These are phyloP conservation scores for Magnaporthiopsis incrustans DNA, from an alignment of 2,329 filamentous ascomycete species.

Conservation along the genomic window DNA sequence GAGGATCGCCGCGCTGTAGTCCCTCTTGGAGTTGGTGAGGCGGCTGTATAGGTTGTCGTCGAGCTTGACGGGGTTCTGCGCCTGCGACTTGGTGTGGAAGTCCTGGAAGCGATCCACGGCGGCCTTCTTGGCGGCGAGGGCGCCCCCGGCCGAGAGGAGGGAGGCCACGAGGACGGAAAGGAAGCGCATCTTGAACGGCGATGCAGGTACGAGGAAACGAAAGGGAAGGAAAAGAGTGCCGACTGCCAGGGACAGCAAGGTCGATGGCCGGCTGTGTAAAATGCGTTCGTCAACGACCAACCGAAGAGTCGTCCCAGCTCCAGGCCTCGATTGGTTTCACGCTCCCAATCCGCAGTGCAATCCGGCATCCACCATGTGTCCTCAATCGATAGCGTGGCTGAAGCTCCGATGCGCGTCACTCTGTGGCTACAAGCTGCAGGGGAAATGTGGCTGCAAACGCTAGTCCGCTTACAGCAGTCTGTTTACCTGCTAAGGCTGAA, in stretches of 20 bases:
- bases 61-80: conserved; percentile 65
- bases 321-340: neutral
- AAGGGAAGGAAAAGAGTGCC: neutral
- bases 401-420: conserved; percentile 6
- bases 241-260: neutral
- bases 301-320: neutral
- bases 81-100: conserved; percentile 61
- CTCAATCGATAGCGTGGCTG: conserved; percentile 7
- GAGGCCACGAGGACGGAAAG: conserved; percentile 55
- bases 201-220: neutral
- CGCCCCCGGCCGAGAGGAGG: conserved; percentile 47
- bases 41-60: conserved; percentile 67
- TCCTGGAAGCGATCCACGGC: conserved; percentile 56
- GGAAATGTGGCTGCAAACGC: conserved; percentile 1
- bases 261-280: neutral
- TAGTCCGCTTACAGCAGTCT: conserved; percentile 15
- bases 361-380: conserved; percentile 5
- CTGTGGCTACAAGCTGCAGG: conserved; percentile 7
- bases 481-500: conserved; percentile 14
- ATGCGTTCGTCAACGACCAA: neutral
- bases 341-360: neutral
- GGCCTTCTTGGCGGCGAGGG: conserved; percentile 54
- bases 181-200: conserved; percentile 54
- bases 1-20: conserved; percentile 76
- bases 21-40: conserved; percentile 67